Base-by-base conservation (phyloP, 1,139 yeast species). In the Pichia sp. region DNA sequence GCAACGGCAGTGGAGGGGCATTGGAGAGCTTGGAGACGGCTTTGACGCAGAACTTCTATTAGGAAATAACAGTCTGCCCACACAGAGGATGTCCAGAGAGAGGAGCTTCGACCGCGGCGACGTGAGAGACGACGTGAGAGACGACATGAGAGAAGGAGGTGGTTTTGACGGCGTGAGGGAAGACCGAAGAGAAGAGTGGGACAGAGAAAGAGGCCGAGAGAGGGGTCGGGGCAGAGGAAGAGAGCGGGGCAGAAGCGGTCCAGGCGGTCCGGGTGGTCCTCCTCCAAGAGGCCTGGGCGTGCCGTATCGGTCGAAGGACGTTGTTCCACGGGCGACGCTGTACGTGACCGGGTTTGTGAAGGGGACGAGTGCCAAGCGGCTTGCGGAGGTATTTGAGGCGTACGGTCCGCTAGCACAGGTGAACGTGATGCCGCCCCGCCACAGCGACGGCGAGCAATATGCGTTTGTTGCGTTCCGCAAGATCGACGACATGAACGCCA, bases 391-490 rank as follows among this genome's bases (percentile, higher is more conserved):
- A 52, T 84, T 85, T 66, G 90, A 85, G 71, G 76, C 77, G 87
- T 84, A 69, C 62, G 91, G 91, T 49, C 80, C 79, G 61, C 72
- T 85, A 52, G 81, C 83, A 53, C 77, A 88, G 68, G 81, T 85
- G 58, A 88, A 82, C 63, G 82, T 85, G 55, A 86, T 89, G 41
- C 88, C 89, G 53, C 85, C 89, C 55, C 78, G 85, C 69, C 75
- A 80, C 33, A 79, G 80, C 56, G 84, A 80, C 58, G 84, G 85
- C 49, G 77, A 81, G 62, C 84, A 84, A 61, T 85, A 77, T 64
- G 91, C 90, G n/a, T 85, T 85, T 70, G 89, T 85, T 38, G 89
- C 85, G 65, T 85, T 77, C 65, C 79, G 80, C 63, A 79, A 75
- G 55, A 68, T 73, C 20, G 80, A 80, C 59, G 86, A 83, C 64